phyloP scores from a whole-genome alignment of 345 rosid species.

The Cardamine resedifolia region DNA sequence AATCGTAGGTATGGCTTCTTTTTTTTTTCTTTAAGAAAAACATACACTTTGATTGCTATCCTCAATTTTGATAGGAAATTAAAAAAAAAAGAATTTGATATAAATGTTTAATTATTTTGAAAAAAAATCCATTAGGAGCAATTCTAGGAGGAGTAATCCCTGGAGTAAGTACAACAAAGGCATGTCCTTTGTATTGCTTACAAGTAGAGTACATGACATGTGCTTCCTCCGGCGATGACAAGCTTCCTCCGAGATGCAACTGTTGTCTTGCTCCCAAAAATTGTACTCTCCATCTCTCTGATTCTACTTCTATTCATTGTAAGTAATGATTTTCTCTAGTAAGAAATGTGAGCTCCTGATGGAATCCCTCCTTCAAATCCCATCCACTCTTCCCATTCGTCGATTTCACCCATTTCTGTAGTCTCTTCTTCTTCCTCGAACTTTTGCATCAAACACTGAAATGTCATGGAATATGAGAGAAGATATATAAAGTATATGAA shows the following conservation, averaged over 20 bases:
- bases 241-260: constrained; percentile 47
- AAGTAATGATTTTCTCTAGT: constrained; percentile 2
- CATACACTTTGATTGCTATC: neutral
- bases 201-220: constrained; percentile 54
- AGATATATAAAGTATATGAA: neutral
- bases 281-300: constrained; percentile 54
- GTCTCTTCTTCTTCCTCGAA: constrained; percentile 30
- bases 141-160: constrained; percentile 21
- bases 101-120: too few species aligned
- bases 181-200: constrained; percentile 45
- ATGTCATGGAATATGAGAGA: neutral
- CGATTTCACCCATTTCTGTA: constrained; percentile 15
- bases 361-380: constrained; percentile 37
- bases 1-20: neutral
- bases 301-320: constrained; percentile 38
- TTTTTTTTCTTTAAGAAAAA: too few species aligned
- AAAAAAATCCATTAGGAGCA: constrained; percentile 1
- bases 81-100: too few species aligned
- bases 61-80: too few species aligned
- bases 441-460: constrained; percentile 35
- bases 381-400: constrained; percentile 38
- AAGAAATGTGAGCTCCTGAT: constrained; percentile 17
- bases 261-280: constrained; percentile 55
- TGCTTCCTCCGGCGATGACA: constrained; percentile 36
- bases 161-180: neutral